phyloP scores from a whole-genome alignment of 2,329 filamentous ascomycete genomes.

The Sordariomycetes sp. region DNA sequence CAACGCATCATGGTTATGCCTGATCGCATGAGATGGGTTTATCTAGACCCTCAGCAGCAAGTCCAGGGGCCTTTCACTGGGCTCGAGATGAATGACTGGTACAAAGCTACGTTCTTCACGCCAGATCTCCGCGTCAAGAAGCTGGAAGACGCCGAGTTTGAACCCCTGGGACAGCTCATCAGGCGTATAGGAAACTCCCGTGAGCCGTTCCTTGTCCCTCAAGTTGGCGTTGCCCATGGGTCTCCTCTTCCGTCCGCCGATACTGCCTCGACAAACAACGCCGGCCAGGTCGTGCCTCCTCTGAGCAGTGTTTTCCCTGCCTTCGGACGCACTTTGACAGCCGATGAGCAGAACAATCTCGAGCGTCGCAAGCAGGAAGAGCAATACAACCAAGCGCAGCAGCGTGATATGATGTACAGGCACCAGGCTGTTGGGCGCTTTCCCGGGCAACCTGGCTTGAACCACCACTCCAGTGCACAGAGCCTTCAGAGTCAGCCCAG shows the following conservation, averaged over 20 bases:
- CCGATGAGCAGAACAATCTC: conserved; percentile 94
- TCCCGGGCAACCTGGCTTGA: conserved; percentile 46
- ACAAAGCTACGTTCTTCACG: conserved; percentile 96
- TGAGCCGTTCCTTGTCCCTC: conserved; percentile 93
- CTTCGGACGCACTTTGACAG: conserved; percentile 92
- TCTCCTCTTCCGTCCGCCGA: conserved; percentile 47
- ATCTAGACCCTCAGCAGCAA: conserved; percentile 86
- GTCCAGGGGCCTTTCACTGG: conserved; percentile 93
- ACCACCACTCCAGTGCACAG: conserved; percentile 91
- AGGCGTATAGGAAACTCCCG: conserved; percentile 93
- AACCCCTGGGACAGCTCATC: conserved; percentile 90
- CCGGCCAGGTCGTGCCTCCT: conserved; percentile 68
- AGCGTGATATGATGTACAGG: conserved; percentile 85
- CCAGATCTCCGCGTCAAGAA: conserved; percentile 92
- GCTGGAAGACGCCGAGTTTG: conserved; percentile 86
- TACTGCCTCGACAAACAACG: conserved; percentile 39
- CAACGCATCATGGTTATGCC: conserved; percentile 98
- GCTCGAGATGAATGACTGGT: conserved; percentile 99
- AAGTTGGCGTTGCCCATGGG: conserved; percentile 91
- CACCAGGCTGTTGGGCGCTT: conserved; percentile 73
- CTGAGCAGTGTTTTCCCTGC: conserved; percentile 91
- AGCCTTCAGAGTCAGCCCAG: conserved; percentile 96
- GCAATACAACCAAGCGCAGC: conserved; percentile 91
- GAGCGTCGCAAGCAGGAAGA: conserved; percentile 97
- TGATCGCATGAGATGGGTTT: conserved; percentile 97